Percentiles rank a stretch among this genome's conserved stretches.
Evolutionary conservation across 2,329 filamentous ascomycete genomes (phyloP).

Genomic region (Moelleriella libera): DNA sequence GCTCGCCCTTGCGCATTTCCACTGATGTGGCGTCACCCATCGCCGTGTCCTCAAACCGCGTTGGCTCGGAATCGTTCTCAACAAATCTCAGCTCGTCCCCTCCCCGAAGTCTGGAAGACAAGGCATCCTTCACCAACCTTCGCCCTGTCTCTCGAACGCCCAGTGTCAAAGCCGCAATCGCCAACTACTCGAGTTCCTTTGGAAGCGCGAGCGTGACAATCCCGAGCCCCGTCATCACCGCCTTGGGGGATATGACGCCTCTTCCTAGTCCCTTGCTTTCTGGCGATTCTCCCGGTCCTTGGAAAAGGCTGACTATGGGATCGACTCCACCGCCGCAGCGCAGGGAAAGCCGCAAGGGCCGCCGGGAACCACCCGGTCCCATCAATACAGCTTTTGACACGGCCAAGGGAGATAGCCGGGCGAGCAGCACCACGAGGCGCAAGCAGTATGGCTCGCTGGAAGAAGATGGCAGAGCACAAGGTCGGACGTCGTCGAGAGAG

Average conservation of each 20-base stretch:
- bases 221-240: slow-evolving; percentile 60
- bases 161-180: slow-evolving; percentile 43
- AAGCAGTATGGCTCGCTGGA: slow-evolving; percentile 33
- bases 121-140: slow-evolving; percentile 14
- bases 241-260: slow-evolving; percentile 67
- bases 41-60: slow-evolving; percentile 6
- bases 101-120: slow-evolving; percentile 13
- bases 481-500: slow-evolving; percentile 8
- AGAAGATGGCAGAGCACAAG: slow-evolving; percentile 17
- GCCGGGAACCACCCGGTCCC: slow-evolving; percentile 24
- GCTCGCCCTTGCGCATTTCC: slow-evolving; percentile 20
- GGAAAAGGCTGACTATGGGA: slow-evolving; percentile 39
- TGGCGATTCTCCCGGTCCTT: slow-evolving; percentile 51
- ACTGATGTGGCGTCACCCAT: slow-evolving; percentile 17
- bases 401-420: slow-evolving; percentile 25
- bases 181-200: slow-evolving; percentile 30
- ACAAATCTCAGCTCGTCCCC: slow-evolving; percentile 17
- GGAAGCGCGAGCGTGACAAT: slow-evolving; percentile 51
- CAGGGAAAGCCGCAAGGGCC: slow-evolving; percentile 10
- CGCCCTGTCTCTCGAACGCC: slow-evolving; percentile 42
- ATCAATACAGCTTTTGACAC: slow-evolving; percentile 37
- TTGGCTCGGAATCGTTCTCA: slow-evolving; percentile 15
- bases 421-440: slow-evolving; percentile 39
- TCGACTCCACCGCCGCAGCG: slow-evolving; percentile 25
- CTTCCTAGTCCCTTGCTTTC: slow-evolving; percentile 61